Percentiles rank a stretch among this genome's conserved stretches.
Conservation (phyloP, 1,284 basidiomycete species). For the Cystobasidium slooffiae region DNA sequence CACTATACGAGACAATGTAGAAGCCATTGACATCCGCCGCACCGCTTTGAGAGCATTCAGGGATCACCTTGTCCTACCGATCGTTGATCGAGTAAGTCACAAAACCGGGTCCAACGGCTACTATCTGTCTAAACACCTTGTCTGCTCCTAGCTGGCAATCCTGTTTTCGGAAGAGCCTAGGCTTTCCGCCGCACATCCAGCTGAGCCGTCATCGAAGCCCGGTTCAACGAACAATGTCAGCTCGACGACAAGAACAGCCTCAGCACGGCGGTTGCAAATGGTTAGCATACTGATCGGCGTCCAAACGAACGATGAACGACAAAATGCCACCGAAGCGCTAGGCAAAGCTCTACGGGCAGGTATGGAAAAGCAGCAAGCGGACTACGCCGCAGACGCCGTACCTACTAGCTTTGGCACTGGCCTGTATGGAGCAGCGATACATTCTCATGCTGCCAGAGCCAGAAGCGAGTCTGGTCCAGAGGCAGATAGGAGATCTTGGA, state of each 20-base stretch:
- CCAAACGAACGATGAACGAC: conserved; percentile 55
- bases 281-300: conserved; percentile 53
- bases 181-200: conserved; percentile 20
- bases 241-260: conserved; percentile 23
- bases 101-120: not conserved
- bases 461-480: conserved; percentile 2
- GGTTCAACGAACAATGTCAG: conserved; percentile 17
- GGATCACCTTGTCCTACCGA: conserved; percentile 60
- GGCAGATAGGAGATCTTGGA: conserved; percentile 28
- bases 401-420: conserved; percentile 7
- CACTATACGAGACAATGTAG: conserved; percentile 57
- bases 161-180: conserved; percentile 15
- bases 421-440: conserved; percentile 27
- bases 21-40: conserved; percentile 73
- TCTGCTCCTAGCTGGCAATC: conserved; percentile 16
- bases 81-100: conserved; percentile 34
- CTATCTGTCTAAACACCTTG: not conserved
- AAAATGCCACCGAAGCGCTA: conserved; percentile 54
- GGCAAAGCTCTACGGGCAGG: conserved; percentile 50
- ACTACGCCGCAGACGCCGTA: not conserved
- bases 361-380: conserved; percentile 20
- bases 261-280: conserved; percentile 52
- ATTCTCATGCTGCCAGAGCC: conserved; percentile 15
- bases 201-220: conserved; percentile 30
- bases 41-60: conserved; percentile 79